These are phyloP conservation scores for Stygiomarasmius scandens DNA, from an alignment of 1,284 basidiomycete species.

Conservation along the genomic window DNA sequence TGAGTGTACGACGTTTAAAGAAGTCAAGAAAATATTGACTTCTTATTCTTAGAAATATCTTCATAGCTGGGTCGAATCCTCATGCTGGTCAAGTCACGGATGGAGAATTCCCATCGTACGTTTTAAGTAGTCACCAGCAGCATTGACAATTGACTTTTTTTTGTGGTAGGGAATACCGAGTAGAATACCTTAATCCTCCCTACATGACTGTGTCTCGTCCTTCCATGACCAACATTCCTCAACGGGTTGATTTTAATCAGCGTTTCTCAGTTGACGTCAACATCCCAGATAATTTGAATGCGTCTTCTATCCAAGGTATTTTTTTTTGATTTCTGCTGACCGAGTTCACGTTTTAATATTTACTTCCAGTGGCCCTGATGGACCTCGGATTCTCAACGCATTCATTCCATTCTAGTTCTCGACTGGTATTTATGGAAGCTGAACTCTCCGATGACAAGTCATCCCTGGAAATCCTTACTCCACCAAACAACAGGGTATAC, in stretches of 20 bases:
- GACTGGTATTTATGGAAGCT: slow-evolving; percentile 49
- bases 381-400: slow-evolving; percentile 52
- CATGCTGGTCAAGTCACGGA: slow-evolving; percentile 35
- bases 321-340: neutral
- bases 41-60: slow-evolving; percentile 35
- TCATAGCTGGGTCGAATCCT: slow-evolving; percentile 55
- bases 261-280: slow-evolving; percentile 35
- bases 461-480: slow-evolving; percentile 43
- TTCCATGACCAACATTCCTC: slow-evolving; percentile 34
- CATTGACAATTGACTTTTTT: neutral
- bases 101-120: slow-evolving; percentile 33
- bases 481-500: slow-evolving; percentile 48
- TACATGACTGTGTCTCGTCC: slow-evolving; percentile 43
- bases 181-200: slow-evolving; percentile 51
- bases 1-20: slow-evolving; percentile 8
- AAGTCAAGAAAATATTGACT: neutral
- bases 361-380: slow-evolving; percentile 45
- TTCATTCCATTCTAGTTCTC: slow-evolving; percentile 47
- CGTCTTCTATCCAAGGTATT: slow-evolving; percentile 38
- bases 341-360: neutral
- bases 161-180: slow-evolving; percentile 46
- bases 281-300: slow-evolving; percentile 32
- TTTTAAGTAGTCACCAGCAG: no score
- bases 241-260: slow-evolving; percentile 42
- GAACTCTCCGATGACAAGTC: slow-evolving; percentile 35